Evolutionary conservation across 176 grass and related monocot species (phyloP), one percentile per base, ranked within the genome.

Genomic region (Aegilops sharonensis): DNA sequence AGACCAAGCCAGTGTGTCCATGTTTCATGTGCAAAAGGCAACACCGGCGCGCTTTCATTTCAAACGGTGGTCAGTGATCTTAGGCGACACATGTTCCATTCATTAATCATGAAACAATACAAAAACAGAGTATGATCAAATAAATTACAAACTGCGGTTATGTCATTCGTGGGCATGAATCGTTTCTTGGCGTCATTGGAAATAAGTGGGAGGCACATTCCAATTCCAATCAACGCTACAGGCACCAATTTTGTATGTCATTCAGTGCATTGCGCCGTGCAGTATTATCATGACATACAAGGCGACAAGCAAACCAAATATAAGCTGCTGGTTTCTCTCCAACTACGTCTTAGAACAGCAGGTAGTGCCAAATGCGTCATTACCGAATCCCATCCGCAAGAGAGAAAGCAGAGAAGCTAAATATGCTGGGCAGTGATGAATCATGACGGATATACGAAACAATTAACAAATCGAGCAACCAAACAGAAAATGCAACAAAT

Each of bases 341-440:
- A 54, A 54, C 50, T 54, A 2, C 2, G 15, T 17, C 14, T 54
- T 17, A 54, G 15, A 54, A 54, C 15, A 54, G 50, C 50, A 54
- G 18, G 6, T 8, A 24, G 60, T 24, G 56, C 56, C 20, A 2
- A 63, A 24, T 10, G 9, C 4, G 3, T 0, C 35, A 40, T 42
- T 72, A 72, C 36, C 21, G 5, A 24, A 45, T 47, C 71, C 40
- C 6, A 15, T 75, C 48, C 40, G 1, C 43, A 76, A 10, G 27
- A 78, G 11, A 34, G 30, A 85, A 83, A 57, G 31, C 14, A 72
- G 25, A 75, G 80, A 72, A 78, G 79, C 68, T 83, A 72, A 48
- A 20, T 31, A 63, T 75, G 54, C 1, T 75, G 31, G 4, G 31
- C 47, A 83, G 72, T 21, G 15, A 83, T 35, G 11, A 27, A 47